Conservation (phyloP, 495 filamentous ascomycete genomes). For the Astrothelium subdiscretum region DNA sequence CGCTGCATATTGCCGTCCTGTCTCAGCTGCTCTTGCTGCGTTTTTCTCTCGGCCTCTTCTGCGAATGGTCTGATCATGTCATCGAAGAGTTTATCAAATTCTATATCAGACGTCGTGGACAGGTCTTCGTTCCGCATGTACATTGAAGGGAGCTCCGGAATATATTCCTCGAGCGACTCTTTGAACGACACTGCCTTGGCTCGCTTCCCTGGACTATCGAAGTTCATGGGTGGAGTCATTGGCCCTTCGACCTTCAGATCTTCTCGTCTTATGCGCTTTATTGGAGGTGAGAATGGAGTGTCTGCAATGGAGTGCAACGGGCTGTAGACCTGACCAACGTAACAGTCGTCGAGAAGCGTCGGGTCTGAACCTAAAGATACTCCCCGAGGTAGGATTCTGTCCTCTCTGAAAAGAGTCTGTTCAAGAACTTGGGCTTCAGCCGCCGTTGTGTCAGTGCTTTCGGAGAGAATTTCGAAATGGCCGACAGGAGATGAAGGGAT, state of each 20-base stretch:
- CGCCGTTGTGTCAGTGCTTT: conserved; percentile 34
- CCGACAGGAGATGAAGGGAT: conserved; percentile 36
- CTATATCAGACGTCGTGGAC: conserved; percentile 15
- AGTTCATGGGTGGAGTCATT: conserved; percentile 25
- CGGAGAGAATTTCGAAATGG: conserved; percentile 43
- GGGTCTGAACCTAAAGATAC: conserved; percentile 6
- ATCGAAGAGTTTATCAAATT: conserved; percentile 31
- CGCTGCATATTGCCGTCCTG: conserved; percentile 45
- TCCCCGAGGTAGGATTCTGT: conserved; percentile 18
- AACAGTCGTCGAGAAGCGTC: conserved; percentile 11
- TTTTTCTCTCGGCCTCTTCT: conserved; percentile 26
- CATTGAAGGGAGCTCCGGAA: conserved; percentile 18
- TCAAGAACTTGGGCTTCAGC: conserved; percentile 40
- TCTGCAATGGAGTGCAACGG: conserved; percentile 18
- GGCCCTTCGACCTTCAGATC: conserved; percentile 35
- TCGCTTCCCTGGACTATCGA: conserved; percentile 18
- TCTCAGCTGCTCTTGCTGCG: conserved; percentile 53
- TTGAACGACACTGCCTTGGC: conserved; percentile 30
- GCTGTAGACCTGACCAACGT: conserved; percentile 6
- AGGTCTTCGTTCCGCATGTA: conserved; percentile 15
- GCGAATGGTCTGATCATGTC: conserved; percentile 37
- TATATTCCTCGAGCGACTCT: conserved; percentile 22
- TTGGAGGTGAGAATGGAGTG: conserved; percentile 10
- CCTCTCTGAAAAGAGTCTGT: conserved; percentile 25
- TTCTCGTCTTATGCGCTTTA: conserved; percentile 19